A percentile compares a stretch with the other conserved stretches of the same genome.
Evolutionary conservation across 2,329 filamentous ascomycete genomes (phyloP).

Genomic region (Penicillium sp.): DNA sequence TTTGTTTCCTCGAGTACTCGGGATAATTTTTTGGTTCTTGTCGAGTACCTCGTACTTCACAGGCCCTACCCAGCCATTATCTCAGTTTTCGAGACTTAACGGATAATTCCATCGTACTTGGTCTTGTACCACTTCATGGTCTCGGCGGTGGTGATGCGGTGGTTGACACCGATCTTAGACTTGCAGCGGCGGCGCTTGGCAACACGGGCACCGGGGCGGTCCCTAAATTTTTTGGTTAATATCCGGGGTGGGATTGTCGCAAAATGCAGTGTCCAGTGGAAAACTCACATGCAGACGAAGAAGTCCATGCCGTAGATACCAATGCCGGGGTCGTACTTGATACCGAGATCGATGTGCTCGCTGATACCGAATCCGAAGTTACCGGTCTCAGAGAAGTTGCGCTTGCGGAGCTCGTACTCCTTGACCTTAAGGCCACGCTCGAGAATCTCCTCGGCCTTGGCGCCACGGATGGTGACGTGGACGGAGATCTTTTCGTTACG

Average conservation of each 20-base stretch:
- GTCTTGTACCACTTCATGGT: constrained; percentile 97
- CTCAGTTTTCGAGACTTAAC: constrained; percentile 60
- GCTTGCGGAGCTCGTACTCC: constrained; percentile 99
- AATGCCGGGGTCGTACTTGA: constrained; percentile 99
- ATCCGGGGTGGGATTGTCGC: neutral
- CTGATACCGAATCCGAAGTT: constrained; percentile 99
- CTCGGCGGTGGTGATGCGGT: constrained; percentile 93
- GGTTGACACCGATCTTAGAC: constrained; percentile 77
- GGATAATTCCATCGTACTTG: constrained; percentile 97
- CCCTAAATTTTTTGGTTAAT: constrained; percentile 49
- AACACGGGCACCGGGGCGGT: constrained; percentile 96
- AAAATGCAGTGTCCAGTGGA: too few species aligned
- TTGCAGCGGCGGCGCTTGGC: constrained; percentile 90
- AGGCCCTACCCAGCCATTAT: constrained; percentile 11
- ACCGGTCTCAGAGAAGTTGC: constrained; percentile 99
- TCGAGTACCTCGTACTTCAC: constrained; percentile 34
- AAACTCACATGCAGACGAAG: constrained; percentile 95
- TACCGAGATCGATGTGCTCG: constrained; percentile 99
- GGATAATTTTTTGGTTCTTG: constrained; percentile 24
- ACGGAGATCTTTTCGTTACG: constrained; percentile 99
- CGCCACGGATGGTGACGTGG: constrained; percentile 98
- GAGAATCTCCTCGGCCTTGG: constrained; percentile 99
- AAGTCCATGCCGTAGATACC: constrained; percentile 99
- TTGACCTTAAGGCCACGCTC: constrained; percentile 99
- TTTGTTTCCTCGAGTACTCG: constrained; percentile 24